Conservation (phyloP, 116 monocot species). For the Cymodocea nodosa region DNA sequence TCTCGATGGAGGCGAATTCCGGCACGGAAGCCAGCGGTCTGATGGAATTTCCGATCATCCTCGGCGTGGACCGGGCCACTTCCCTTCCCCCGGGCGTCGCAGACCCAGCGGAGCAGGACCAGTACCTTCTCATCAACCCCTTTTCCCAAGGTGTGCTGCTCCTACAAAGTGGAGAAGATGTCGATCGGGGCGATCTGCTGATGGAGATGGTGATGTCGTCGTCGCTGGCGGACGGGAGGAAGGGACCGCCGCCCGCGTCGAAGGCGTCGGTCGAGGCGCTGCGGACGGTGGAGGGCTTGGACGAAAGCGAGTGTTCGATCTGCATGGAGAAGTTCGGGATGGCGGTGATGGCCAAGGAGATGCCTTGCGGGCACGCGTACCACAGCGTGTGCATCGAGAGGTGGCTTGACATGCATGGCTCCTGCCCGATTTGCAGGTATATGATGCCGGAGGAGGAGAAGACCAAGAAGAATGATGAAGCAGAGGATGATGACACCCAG, state of each 20-base stretch:
- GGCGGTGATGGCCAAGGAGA: constrained; percentile 39
- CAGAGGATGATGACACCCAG: too few species aligned
- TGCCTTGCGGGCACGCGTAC: constrained; percentile 64
- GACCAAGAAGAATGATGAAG: not conserved
- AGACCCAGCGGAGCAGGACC: constrained; percentile 1
- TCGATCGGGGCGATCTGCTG: not conserved
- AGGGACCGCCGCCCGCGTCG: constrained; percentile 47
- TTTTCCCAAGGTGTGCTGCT: not conserved
- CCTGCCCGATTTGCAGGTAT: constrained; percentile 55
- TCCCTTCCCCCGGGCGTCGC: not conserved
- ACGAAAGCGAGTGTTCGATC: constrained; percentile 38
- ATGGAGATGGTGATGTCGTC: not conserved
- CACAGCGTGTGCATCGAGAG: constrained; percentile 62
- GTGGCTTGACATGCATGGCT: constrained; percentile 60
- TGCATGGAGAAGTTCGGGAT: constrained; percentile 26
- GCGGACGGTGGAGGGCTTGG: constrained; percentile 17
- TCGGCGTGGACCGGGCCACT: not conserved
- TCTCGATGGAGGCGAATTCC: too few species aligned
- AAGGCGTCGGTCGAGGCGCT: constrained; percentile 49
- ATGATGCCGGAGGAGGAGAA: constrained; percentile 35
- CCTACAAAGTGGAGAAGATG: not conserved
- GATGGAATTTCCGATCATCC: constrained; percentile 1
- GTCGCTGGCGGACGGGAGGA: constrained; percentile 4
- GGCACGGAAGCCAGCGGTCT: too few species aligned
- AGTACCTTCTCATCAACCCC: not conserved